Base-by-base conservation (phyloP, 495 filamentous ascomycete species). In the Chaetomidium leptoderma region DNA sequence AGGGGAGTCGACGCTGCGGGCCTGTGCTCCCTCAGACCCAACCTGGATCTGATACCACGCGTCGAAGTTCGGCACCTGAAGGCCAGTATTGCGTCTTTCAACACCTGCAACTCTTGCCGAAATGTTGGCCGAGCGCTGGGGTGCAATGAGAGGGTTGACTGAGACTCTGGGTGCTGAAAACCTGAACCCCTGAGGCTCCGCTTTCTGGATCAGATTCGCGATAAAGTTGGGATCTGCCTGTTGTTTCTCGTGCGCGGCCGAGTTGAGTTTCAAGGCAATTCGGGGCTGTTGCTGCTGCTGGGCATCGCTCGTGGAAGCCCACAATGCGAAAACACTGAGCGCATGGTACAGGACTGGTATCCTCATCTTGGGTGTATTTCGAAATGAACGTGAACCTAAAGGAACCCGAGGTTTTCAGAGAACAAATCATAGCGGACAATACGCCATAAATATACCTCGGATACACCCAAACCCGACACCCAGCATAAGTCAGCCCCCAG, bases 1-100 rank as follows among this genome's bases (percentile, higher is more conserved):
- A 21, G 42, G 24, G 2, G 33, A n/a, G 36, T 27, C 26, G 24
- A 4, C 29, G 14, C 17, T 8, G 6, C 42, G 35, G 7, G 33
- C 16, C 29, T 50, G 13, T 8, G 33, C 5, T 8, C 9, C 26
- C 13, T 13, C 33, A 3, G 33, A 8, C 19, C 49, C 37, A 14
- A 58, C 30, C 6, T 52, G 33, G 10, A 58, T 11, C 21, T 58
- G 37, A 14, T 51, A 58, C 56, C 56, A 58, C 2, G 29, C 47
- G 14, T 58, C 46, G 30, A 58, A 58, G 39, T 51, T 58, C 6
- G 47, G 47, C 14, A 36, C 24, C 4, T 49, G 16, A 27, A 45
- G 21, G n/a, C n/a, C 19, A n/a, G 13, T 19, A 48, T 21, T 11
- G 7, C 16, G 11, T 9, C 13, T 21, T 4, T 10, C 23, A 19